A percentile compares a stretch with the other conserved stretches of the same genome.
Conservation (phyloP, 1,284 basidiomycete genomes). For the Phaffia rhodozyma region DNA sequence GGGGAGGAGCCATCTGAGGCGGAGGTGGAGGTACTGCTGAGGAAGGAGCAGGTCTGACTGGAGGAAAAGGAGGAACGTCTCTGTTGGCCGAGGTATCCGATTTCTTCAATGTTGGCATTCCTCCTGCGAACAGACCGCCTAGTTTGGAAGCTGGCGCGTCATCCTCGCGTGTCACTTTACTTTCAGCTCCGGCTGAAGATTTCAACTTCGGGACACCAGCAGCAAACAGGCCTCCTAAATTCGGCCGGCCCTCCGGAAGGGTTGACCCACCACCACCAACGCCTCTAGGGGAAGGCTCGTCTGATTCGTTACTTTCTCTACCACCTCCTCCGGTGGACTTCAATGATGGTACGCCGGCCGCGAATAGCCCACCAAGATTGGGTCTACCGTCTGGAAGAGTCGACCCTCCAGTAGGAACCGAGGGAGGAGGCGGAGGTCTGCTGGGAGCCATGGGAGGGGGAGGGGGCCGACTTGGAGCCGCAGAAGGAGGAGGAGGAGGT, state of each 20-base stretch:
- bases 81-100: constrained; percentile 53
- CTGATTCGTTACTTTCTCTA: too few relatives aligned
- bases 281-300: too few relatives aligned
- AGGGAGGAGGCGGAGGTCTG: constrained; percentile 19
- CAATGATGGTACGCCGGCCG: constrained; percentile 46
- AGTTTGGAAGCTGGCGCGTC: neutral
- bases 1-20: neutral
- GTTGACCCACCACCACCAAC: neutral
- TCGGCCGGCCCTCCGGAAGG: neutral
- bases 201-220: neutral
- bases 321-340: constrained; percentile 55
- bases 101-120: constrained; percentile 57
- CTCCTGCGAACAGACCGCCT: constrained; percentile 5
- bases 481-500: constrained; percentile 21
- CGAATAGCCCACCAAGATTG: constrained; percentile 4
- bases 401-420: constrained; percentile 25
- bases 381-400: constrained; percentile 21
- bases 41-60: constrained; percentile 17
- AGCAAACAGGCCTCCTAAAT: neutral
- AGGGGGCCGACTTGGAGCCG: constrained; percentile 9
- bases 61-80: constrained; percentile 22
- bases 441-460: constrained; percentile 15
- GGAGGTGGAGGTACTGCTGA: constrained; percentile 27
- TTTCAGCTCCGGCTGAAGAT: neutral
- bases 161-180: neutral